These are phyloP conservation scores for Plasmopara muralis DNA, from an alignment of 352 stramenopile species.

Conservation along the genomic window DNA sequence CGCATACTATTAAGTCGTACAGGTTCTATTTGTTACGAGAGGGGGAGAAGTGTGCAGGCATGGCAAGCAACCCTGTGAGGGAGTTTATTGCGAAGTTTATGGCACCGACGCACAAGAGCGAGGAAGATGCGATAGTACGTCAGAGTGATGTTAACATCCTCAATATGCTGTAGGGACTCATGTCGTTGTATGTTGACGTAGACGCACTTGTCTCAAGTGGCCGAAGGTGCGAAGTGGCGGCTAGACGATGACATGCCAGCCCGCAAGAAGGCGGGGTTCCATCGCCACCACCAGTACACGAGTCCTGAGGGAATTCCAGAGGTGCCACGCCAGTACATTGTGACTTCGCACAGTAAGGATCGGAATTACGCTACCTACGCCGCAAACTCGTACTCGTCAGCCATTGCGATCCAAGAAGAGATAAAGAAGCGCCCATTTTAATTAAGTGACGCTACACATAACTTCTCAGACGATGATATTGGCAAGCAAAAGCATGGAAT, in stretches of 20 bases:
- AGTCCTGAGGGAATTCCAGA: conserved; percentile 60
- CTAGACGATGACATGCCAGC: conserved; percentile 53
- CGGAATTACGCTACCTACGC: conserved; percentile 74
- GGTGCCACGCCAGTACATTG: conserved; percentile 68
- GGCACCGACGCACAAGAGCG: conserved; percentile 37
- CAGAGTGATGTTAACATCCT: not conserved
- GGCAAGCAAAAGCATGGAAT: no score
- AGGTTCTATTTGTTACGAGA: conserved; percentile 9
- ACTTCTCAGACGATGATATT: not conserved
- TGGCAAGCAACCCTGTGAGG: conserved; percentile 61
- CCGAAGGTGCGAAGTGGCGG: conserved; percentile 58
- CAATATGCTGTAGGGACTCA: not conserved
- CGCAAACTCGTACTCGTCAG: conserved; percentile 82
- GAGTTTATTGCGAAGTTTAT: conserved; percentile 71
- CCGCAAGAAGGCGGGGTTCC: conserved; percentile 51
- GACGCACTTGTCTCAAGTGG: conserved; percentile 42
- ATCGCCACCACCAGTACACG: conserved; percentile 53
- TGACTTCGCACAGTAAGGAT: conserved; percentile 58
- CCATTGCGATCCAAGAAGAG: conserved; percentile 72
- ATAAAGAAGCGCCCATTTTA: conserved; percentile 80
- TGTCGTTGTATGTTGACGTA: conserved; percentile 4
- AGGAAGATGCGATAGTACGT: conserved; percentile 47
- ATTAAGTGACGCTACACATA: conserved; percentile 9
- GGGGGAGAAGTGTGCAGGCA: conserved; percentile 15
- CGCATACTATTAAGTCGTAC: conserved; percentile 2